phyloP scores from a whole-genome alignment of 2,329 filamentous ascomycete genomes.

The Elsinoe perseae region DNA sequence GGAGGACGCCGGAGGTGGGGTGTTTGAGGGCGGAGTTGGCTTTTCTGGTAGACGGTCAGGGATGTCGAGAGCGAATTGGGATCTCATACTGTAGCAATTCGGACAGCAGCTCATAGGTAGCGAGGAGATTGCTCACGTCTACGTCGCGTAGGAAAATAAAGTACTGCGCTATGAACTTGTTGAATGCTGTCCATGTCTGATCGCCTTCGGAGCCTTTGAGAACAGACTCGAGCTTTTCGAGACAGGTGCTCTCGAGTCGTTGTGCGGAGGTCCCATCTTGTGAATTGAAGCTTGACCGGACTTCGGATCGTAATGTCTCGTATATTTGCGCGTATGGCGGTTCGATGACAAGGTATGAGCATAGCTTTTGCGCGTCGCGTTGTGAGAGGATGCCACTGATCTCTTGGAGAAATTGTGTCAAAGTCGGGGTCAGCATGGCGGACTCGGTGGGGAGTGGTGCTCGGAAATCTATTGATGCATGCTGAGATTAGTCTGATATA shows the following conservation, averaged over 20 bases:
- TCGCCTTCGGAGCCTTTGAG: slow-evolving; percentile 40
- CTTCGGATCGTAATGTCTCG: slow-evolving; percentile 57
- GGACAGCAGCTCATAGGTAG: slow-evolving; percentile 67
- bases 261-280: slow-evolving; percentile 33
- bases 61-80: neutral
- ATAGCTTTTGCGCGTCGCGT: slow-evolving; percentile 58
- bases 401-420: slow-evolving; percentile 60
- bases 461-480: neutral
- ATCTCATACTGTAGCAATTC: slow-evolving; percentile 62
- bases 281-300: slow-evolving; percentile 51
- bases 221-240: slow-evolving; percentile 8
- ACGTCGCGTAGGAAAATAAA: slow-evolving; percentile 74
- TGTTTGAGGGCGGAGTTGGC: slow-evolving; percentile 77
- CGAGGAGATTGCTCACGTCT: slow-evolving; percentile 64
- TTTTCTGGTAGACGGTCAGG: slow-evolving; percentile 46
- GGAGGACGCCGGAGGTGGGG: slow-evolving; percentile 67
- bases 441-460: neutral
- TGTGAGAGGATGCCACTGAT: slow-evolving; percentile 55
- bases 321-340: slow-evolving; percentile 62
- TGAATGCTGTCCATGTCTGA: slow-evolving; percentile 67
- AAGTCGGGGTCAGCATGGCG: slow-evolving; percentile 48
- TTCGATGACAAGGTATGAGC: slow-evolving; percentile 67
- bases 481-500: neutral
- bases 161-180: slow-evolving; percentile 73
- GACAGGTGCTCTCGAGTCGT: slow-evolving; percentile 47